Percentiles rank a stretch among this genome's conserved stretches.
These are phyloP conservation scores for Chlamydomonas sp. DNA, from an alignment of 139 green algal genomes.

Conservation along the genomic window DNA sequence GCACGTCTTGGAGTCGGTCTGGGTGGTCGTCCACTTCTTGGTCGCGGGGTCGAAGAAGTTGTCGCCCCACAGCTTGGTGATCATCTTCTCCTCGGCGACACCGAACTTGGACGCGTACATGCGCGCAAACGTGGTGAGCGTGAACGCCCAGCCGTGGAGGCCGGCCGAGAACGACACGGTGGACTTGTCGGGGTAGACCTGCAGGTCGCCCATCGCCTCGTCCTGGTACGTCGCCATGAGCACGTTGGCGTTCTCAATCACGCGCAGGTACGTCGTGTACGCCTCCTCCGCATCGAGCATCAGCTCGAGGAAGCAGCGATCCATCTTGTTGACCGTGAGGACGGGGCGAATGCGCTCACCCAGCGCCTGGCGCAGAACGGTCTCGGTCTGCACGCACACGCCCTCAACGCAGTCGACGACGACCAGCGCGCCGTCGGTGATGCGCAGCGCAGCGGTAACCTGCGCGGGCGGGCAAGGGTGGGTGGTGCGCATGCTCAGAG, in stretches of 20 bases:
- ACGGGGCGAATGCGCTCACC: constrained; percentile 96
- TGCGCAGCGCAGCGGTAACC: constrained; percentile 97
- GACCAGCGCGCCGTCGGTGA: constrained; percentile 97
- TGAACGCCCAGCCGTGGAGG: constrained; percentile 99
- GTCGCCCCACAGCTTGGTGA: constrained; percentile 51
- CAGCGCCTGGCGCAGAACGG: constrained; percentile 93
- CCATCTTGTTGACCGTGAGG: constrained; percentile 99
- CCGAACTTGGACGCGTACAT: constrained; percentile 98
- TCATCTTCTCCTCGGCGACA: constrained; percentile 58
- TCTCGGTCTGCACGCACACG: constrained; percentile 99
- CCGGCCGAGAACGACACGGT: constrained; percentile 97
- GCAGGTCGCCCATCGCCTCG: constrained; percentile 87
- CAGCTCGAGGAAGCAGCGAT: constrained; percentile 99
- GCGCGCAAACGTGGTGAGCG: constrained; percentile 92
- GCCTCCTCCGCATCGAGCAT: constrained; percentile 92
- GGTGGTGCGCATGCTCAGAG: no score
- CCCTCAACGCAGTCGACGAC: constrained; percentile 99
- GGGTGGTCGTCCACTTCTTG: constrained; percentile 95
- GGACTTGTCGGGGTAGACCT: constrained; percentile 95
- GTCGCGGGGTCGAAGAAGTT: constrained; percentile 97
- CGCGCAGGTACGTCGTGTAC: constrained; percentile 86
- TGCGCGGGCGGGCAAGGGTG: no score
- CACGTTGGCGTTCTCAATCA: constrained; percentile 98
- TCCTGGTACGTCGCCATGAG: constrained; percentile 98
- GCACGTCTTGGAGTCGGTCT: constrained; percentile 81